phyloP scores from a whole-genome alignment of 495 filamentous ascomycete genomes.

The Penicillium cosmopolitanum region DNA sequence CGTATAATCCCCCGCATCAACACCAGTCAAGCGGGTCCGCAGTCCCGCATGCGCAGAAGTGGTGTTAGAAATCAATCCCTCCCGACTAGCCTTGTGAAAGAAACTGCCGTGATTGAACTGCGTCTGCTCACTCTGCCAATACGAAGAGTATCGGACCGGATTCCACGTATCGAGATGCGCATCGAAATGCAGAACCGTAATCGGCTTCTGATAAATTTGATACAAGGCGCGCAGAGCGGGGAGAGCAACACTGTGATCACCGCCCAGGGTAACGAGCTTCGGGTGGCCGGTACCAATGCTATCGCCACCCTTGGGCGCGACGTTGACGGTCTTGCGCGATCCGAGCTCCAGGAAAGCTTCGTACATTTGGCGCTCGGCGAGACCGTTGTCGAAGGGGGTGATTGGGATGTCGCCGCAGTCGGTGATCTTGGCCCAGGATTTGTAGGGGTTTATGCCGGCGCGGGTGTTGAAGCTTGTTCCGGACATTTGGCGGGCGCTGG shows the following conservation, averaged over 20 bases:
- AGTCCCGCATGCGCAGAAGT: constrained; percentile 79
- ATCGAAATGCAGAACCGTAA: constrained; percentile 85
- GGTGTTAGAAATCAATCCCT: constrained; percentile 69
- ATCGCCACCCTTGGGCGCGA: constrained; percentile 36
- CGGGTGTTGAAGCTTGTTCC: constrained; percentile 79
- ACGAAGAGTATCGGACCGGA: constrained; percentile 73
- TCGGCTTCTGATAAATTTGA: constrained; percentile 67
- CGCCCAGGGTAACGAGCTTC: constrained; percentile 77
- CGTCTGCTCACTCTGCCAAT: constrained; percentile 70
- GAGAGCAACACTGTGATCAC: constrained; percentile 79
- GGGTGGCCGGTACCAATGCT: constrained; percentile 54
- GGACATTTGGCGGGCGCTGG: constrained; percentile 70
- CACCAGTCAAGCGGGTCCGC: constrained; percentile 69
- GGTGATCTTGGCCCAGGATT: constrained; percentile 70
- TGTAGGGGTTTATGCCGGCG: constrained; percentile 76
- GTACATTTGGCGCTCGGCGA: constrained; percentile 78
- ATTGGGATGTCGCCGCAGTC: constrained; percentile 88
- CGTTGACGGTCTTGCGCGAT: constrained; percentile 46
- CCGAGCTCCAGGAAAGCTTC: constrained; percentile 71
- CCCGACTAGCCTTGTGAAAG: constrained; percentile 80
- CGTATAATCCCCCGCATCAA: constrained; percentile 67
- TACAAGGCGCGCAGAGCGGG: constrained; percentile 74
- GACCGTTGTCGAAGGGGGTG: constrained; percentile 74
- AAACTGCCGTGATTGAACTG: constrained; percentile 84
- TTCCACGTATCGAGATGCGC: constrained; percentile 85